Conservation (phyloP, 2,329 filamentous ascomycete genomes). For the Tetracladium maxilliforme region DNA sequence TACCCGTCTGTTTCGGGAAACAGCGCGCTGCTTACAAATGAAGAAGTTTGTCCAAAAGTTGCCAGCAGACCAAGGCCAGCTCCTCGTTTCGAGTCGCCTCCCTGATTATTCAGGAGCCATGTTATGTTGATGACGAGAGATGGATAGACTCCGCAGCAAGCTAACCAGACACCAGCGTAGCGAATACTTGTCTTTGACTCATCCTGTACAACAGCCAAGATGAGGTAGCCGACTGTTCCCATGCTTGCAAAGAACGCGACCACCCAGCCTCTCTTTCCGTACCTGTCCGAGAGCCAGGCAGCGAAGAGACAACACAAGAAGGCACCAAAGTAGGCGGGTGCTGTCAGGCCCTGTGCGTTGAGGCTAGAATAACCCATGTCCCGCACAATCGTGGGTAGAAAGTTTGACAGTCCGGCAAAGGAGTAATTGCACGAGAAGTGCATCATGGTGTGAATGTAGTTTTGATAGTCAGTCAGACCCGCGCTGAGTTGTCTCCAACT, state of each 20-base stretch:
- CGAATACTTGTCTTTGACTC: constrained; percentile 9
- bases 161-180: constrained; percentile 22
- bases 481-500: constrained; percentile 17
- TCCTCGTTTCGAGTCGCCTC: constrained; percentile 13
- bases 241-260: constrained; percentile 13
- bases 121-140: constrained; percentile 14
- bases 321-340: constrained; percentile 22
- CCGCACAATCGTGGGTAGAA: constrained; percentile 23
- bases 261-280: constrained; percentile 17
- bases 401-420: constrained; percentile 22
- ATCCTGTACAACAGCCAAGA: constrained; percentile 13
- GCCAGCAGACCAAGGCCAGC: constrained; percentile 11
- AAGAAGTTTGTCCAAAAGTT: constrained; percentile 14
- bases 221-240: constrained; percentile 17
- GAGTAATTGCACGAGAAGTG: constrained; percentile 22
- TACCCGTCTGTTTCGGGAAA: constrained; percentile 11
- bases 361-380: constrained; percentile 22
- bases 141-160: constrained; percentile 16
- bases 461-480: constrained; percentile 19
- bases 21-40: constrained; percentile 12
- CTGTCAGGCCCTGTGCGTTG: constrained; percentile 23
- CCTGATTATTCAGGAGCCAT: constrained; percentile 16
- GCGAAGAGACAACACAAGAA: constrained; percentile 17
- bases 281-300: constrained; percentile 19
- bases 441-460: constrained; percentile 18